Percentiles rank a stretch among this genome's conserved stretches.
Conservation (phyloP, 352 stramenopile species). For the Phytophthora boehmeriae region DNA sequence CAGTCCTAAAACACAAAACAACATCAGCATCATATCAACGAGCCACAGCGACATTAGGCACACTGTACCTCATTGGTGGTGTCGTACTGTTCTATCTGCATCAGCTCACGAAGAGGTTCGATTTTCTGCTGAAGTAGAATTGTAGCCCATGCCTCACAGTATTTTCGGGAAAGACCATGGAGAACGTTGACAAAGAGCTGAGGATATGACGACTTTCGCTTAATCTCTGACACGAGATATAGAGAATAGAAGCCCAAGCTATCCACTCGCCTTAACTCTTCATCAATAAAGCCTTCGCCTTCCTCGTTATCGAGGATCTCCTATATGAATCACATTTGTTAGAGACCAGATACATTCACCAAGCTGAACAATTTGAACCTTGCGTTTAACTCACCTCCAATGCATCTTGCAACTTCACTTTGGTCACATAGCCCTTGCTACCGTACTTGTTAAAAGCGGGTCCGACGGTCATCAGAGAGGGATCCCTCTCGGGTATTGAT, state of each 20-base stretch:
- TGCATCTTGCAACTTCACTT: conserved; percentile 20
- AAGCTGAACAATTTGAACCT: background rate
- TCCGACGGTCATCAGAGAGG: conserved; percentile 8
- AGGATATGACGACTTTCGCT: conserved; percentile 38
- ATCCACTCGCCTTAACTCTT: conserved; percentile 51
- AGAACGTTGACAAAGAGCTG: conserved; percentile 64
- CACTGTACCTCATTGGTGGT: conserved; percentile 75
- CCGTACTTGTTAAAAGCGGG: conserved; percentile 38
- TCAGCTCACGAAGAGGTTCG: conserved; percentile 58
- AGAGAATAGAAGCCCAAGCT: conserved; percentile 61
- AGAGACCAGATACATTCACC: background rate
- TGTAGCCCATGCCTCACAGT: conserved; percentile 73
- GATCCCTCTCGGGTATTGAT: conserved; percentile 26
- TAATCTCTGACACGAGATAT: conserved; percentile 58
- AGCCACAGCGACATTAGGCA: background rate
- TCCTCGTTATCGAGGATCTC: conserved; percentile 18
- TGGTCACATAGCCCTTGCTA: conserved; percentile 28
- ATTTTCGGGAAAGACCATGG: conserved; percentile 56
- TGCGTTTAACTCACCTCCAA: conserved; percentile 39
- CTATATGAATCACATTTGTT: conserved; percentile 9
- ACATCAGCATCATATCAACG: conserved; percentile 1
- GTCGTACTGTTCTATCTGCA: conserved; percentile 73
- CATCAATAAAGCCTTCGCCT: conserved; percentile 58
- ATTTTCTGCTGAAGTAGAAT: conserved; percentile 68
- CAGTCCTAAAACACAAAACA: conserved; percentile 54